These are phyloP conservation scores for Dictyostelium brefeldianum DNA, from an alignment of 78 protist genomes.

Conservation along the genomic window DNA sequence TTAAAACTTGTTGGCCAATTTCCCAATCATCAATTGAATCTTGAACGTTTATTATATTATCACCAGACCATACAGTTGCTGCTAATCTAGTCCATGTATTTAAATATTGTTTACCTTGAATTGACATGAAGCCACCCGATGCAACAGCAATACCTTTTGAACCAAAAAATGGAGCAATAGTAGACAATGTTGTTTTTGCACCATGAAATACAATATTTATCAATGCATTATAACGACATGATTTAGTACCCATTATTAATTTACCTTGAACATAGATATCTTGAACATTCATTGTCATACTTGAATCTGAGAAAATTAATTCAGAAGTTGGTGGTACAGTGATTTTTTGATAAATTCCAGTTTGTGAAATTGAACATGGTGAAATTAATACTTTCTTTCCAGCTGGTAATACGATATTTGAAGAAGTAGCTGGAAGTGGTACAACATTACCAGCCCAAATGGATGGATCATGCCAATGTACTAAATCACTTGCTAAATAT, in stretches of 20 bases:
- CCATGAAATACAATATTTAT: conserved; percentile 60
- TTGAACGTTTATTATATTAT: conserved; percentile 48
- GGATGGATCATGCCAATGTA: conserved; percentile 68
- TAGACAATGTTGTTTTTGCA: background rate
- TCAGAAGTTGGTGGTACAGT: conserved; percentile 16
- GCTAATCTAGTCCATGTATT: conserved; percentile 86
- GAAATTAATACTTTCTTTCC: conserved; percentile 42
- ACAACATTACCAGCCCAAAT: conserved; percentile 57
- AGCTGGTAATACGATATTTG: conserved; percentile 34
- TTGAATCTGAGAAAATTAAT: conserved; percentile 48
- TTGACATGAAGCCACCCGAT: conserved; percentile 19
- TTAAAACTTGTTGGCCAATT: conserved; percentile 76
- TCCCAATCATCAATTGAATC: conserved; percentile 86
- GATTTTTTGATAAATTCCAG: conserved; percentile 30
- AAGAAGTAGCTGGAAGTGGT: conserved; percentile 21
- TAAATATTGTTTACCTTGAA: conserved; percentile 79
- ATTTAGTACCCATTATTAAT: conserved; percentile 45
- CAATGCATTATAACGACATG: conserved; percentile 30
- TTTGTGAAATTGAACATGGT: conserved; percentile 32
- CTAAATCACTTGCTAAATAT: conserved; percentile 10
- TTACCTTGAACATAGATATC: conserved; percentile 50
- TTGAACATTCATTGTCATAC: conserved; percentile 14
- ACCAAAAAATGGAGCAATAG: conserved; percentile 28
- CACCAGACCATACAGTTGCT: conserved; percentile 52
- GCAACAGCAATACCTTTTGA: conserved; percentile 79